These are phyloP conservation scores for Venturia oleaginea DNA, from an alignment of 2,329 filamentous ascomycete genomes.

Conservation along the genomic window DNA sequence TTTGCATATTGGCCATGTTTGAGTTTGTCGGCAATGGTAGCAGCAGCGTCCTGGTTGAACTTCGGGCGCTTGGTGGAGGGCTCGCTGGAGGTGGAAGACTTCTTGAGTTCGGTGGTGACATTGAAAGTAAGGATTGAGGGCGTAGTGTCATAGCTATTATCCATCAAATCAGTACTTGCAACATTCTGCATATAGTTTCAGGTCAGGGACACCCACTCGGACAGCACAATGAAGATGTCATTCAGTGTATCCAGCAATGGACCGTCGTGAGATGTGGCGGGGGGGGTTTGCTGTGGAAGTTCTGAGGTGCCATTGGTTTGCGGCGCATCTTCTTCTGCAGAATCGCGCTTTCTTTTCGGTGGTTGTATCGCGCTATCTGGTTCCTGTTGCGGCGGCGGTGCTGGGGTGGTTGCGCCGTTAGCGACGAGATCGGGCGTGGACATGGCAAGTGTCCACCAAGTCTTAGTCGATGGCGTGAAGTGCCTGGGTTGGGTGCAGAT, in stretches of 20 bases:
- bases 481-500: background rate
- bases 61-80: conserved; percentile 38
- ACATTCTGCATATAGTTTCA: background rate
- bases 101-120: background rate
- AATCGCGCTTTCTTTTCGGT: conserved; percentile 3
- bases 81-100: conserved; percentile 26
- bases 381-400: background rate
- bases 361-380: conserved; percentile 2
- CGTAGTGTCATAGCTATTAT: conserved; percentile 4
- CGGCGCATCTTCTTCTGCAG: background rate
- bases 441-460: background rate
- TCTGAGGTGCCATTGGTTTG: conserved; percentile 6
- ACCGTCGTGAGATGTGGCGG: background rate
- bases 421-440: background rate
- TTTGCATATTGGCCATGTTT: conserved; percentile 30
- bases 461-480: background rate
- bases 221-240: conserved; percentile 3
- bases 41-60: conserved; percentile 25
- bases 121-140: conserved; percentile 6
- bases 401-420: background rate
- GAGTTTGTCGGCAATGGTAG: conserved; percentile 31
- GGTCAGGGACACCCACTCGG: conserved; percentile 6
- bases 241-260: background rate
- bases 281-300: background rate
- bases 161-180: background rate